These are phyloP conservation scores for Lecanicillium sp. DNA, from an alignment of 2,329 filamentous ascomycete genomes.

Conservation along the genomic window DNA sequence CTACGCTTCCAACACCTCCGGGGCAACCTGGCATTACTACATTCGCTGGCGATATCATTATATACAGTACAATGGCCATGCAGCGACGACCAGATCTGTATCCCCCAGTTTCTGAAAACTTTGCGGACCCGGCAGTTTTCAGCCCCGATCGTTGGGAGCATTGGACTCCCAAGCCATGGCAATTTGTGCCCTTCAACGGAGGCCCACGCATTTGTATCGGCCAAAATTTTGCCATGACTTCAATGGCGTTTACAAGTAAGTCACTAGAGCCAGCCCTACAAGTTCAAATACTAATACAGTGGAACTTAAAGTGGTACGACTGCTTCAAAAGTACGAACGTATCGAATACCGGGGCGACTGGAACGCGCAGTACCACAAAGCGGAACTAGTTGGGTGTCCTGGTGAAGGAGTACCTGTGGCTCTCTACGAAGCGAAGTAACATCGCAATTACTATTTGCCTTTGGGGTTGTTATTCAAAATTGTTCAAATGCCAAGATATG, in stretches of 20 bases:
- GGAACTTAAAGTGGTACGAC: constrained; percentile 27
- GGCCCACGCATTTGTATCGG: constrained; percentile 68
- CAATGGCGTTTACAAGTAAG: constrained; percentile 38
- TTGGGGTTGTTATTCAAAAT: too few species aligned
- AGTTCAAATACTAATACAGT: neutral
- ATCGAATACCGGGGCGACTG: constrained; percentile 40
- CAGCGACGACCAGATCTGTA: constrained; percentile 60
- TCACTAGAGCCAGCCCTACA: neutral
- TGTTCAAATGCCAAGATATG: too few species aligned
- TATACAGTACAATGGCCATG: constrained; percentile 63
- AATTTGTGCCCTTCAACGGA: constrained; percentile 68
- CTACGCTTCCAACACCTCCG: constrained; percentile 59
- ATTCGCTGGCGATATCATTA: constrained; percentile 27
- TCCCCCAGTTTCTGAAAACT: constrained; percentile 36
- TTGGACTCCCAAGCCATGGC: constrained; percentile 58
- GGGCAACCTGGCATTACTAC: neutral
- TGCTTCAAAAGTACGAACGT: constrained; percentile 51
- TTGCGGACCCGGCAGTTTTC: constrained; percentile 41
- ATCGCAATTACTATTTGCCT: too few species aligned
- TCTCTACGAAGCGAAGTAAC: constrained; percentile 22
- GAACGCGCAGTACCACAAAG: constrained; percentile 32
- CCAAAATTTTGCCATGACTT: constrained; percentile 73
- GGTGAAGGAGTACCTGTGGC: constrained; percentile 32
- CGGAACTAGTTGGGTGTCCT: constrained; percentile 35
- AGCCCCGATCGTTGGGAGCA: constrained; percentile 58